A percentile compares a stretch with the other conserved stretches of the same genome.
These are phyloP conservation scores for Rhizopogon vinicolor DNA, from an alignment of 768 basidiomycete species.

Conservation along the genomic window DNA sequence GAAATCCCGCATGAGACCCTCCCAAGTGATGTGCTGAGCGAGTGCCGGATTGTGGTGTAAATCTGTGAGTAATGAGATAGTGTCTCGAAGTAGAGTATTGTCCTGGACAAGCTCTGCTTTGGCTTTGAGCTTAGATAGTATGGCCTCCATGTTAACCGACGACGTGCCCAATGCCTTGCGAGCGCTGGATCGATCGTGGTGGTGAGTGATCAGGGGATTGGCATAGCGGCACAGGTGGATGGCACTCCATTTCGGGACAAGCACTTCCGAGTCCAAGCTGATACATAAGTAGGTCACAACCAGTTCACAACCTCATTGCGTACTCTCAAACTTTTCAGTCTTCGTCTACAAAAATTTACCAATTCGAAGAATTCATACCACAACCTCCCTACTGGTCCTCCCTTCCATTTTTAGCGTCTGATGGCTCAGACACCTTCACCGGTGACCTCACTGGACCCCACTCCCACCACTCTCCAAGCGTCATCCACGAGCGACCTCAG, in stretches of 20 bases:
- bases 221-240: neutral
- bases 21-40: slow-evolving; percentile 18
- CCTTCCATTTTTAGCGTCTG: neutral
- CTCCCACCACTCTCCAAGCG: slow-evolving; percentile 15
- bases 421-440: slow-evolving; percentile 14
- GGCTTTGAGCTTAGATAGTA: slow-evolving; percentile 20
- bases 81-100: slow-evolving; percentile 16
- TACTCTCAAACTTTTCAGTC: neutral
- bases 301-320: no score
- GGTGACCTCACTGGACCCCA: slow-evolving; percentile 2
- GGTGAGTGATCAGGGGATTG: neutral
- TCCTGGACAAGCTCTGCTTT: slow-evolving; percentile 6
- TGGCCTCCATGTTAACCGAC: slow-evolving; percentile 17
- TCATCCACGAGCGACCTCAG: slow-evolving; percentile 14
- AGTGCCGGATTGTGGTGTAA: slow-evolving; percentile 18
- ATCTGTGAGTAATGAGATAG: slow-evolving; percentile 12
- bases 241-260: neutral
- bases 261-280: neutral
- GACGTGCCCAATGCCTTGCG: neutral
- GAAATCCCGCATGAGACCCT: slow-evolving; percentile 15
- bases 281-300: no score
- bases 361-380: neutral
- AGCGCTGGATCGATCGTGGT: neutral
- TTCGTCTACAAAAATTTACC: neutral
- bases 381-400: neutral